These are phyloP conservation scores for Botryotinia convoluta DNA, from an alignment of 2,329 filamentous ascomycete genomes.

Conservation along the genomic window DNA sequence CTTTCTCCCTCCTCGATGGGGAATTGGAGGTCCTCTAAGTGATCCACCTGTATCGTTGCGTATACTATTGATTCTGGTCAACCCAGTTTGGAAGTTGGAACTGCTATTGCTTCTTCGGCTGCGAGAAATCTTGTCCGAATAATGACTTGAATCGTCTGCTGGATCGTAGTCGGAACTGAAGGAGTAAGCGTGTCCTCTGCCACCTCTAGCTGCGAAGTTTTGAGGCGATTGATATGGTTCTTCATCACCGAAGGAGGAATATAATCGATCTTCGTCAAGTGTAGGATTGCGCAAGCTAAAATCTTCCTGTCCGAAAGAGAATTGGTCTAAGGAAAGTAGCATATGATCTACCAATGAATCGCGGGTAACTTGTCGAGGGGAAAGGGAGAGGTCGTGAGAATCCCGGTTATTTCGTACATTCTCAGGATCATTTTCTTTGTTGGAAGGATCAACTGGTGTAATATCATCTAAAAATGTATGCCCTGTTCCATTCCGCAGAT, in stretches of 20 bases:
- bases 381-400: slow-evolving; percentile 77
- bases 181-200: slow-evolving; percentile 47
- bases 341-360: slow-evolving; percentile 96
- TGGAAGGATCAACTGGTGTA: slow-evolving; percentile 36
- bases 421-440: slow-evolving; percentile 30
- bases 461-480: slow-evolving; percentile 40
- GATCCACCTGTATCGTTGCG: slow-evolving; percentile 40
- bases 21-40: slow-evolving; percentile 37
- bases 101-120: slow-evolving; percentile 77
- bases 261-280: slow-evolving; percentile 34
- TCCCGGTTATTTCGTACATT: slow-evolving; percentile 28
- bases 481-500: slow-evolving; percentile 28
- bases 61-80: slow-evolving; percentile 62
- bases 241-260: slow-evolving; percentile 35
- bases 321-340: slow-evolving; percentile 86
- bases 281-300: slow-evolving; percentile 32
- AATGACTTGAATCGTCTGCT: slow-evolving; percentile 52
- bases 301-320: slow-evolving; percentile 53
- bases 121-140: slow-evolving; percentile 52
- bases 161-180: slow-evolving; percentile 61
- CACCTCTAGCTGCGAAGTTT: slow-evolving; percentile 31
- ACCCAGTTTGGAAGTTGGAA: slow-evolving; percentile 63
- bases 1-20: slow-evolving; percentile 49
- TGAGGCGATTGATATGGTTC: slow-evolving; percentile 32
- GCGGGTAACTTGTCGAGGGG: slow-evolving; percentile 71